These are phyloP conservation scores for Rhodotorula sp. DNA, from an alignment of 1,284 basidiomycete genomes.

Conservation along the genomic window DNA sequence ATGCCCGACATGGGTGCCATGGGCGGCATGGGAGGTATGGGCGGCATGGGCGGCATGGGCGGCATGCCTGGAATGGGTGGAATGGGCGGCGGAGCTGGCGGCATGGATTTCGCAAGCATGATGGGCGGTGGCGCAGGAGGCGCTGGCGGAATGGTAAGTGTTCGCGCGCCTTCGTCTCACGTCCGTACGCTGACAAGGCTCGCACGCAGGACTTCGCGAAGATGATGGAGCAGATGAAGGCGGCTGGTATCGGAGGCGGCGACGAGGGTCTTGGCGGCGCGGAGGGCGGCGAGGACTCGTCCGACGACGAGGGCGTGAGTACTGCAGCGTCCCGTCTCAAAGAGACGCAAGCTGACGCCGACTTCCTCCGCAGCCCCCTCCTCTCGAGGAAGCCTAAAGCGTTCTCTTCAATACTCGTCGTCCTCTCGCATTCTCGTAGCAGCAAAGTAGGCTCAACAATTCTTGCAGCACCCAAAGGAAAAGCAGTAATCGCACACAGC, in stretches of 20 bases:
- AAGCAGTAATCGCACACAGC: too few relatives aligned
- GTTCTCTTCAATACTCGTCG: background rate
- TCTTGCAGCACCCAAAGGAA: too few relatives aligned
- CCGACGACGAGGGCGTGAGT: slow-evolving; percentile 38
- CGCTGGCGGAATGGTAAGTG: background rate
- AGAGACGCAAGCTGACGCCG: too few relatives aligned
- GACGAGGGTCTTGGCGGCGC: slow-evolving; percentile 16
- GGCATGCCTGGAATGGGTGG: slow-evolving; percentile 37
- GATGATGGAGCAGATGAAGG: slow-evolving; percentile 29
- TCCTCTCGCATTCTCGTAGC: too few relatives aligned
- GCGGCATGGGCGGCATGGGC: slow-evolving; percentile 50
- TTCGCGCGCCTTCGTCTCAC: background rate
- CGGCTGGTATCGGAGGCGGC: slow-evolving; percentile 22
- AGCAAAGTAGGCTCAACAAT: too few relatives aligned
- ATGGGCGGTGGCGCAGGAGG: background rate
- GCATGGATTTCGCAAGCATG: background rate
- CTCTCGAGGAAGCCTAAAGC: slow-evolving; percentile 38
- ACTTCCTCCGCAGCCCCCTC: slow-evolving; percentile 21
- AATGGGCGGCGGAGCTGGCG: slow-evolving; percentile 7
- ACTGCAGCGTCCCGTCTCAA: background rate
- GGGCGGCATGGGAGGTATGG: slow-evolving; percentile 54
- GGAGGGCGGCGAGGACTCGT: slow-evolving; percentile 14
- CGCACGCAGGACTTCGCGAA: slow-evolving; percentile 5
- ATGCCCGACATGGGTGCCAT: slow-evolving; percentile 51
- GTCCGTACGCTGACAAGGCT: background rate